phyloP scores from a whole-genome alignment of 352 stramenopile species.

The Globisporangium parvum region DNA sequence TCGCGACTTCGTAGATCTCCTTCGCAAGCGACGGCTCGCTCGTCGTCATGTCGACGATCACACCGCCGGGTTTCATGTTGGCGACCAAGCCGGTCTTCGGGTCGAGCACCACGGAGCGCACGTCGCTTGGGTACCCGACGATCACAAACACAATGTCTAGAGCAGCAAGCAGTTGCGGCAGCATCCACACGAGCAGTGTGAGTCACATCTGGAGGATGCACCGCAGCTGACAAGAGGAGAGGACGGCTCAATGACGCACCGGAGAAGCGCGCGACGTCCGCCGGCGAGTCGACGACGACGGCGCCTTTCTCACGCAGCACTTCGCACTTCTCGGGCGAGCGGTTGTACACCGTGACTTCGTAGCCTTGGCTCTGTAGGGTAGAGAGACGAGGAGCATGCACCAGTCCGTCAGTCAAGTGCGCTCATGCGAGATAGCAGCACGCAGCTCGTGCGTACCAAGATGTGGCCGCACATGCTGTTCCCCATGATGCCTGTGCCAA shows the following conservation, averaged over 20 bases:
- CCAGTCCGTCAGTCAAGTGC: neutral
- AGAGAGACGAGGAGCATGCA: neutral
- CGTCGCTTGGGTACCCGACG: constrained; percentile 82
- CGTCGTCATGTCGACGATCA: constrained; percentile 91
- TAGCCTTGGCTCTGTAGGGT: constrained; percentile 65
- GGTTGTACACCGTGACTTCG: constrained; percentile 82
- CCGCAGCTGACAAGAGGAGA: no score
- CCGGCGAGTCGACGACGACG: constrained; percentile 59
- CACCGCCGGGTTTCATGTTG: constrained; percentile 67
- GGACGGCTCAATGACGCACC: constrained; percentile 17
- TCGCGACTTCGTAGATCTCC: constrained; percentile 77
- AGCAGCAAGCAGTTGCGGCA: neutral
- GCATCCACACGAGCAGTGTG: no score
- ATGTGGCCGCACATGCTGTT: constrained; percentile 87
- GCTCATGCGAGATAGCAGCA: neutral
- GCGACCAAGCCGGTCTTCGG: constrained; percentile 55
- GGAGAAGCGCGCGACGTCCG: constrained; percentile 71
- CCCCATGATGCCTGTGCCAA: constrained; percentile 86
- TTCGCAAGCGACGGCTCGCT: constrained; percentile 84
- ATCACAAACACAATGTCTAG: constrained; percentile 89
- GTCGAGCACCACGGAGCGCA: constrained; percentile 71
- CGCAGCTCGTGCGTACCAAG: constrained; percentile 35
- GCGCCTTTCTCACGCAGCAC: constrained; percentile 70
- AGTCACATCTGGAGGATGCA: neutral
- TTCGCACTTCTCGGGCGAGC: constrained; percentile 79